Conservation (phyloP, 2,329 filamentous ascomycete species). For the Cordyceps farinosa region DNA sequence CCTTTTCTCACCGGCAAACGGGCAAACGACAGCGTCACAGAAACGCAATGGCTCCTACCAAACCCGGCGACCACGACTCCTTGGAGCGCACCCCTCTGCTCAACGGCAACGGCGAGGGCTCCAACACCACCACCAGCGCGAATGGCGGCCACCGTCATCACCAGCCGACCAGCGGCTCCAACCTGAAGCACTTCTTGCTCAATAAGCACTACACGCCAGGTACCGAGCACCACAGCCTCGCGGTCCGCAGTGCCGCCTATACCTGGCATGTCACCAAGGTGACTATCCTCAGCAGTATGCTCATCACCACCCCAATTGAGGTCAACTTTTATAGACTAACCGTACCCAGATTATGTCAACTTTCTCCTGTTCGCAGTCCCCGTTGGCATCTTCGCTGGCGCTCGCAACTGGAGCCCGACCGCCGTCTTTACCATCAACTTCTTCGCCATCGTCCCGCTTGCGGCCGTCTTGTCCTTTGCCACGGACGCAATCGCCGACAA, state of each 20-base stretch:
- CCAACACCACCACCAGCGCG: background rate
- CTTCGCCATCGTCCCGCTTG: constrained; percentile 73
- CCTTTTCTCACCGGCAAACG: background rate
- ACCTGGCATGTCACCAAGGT: constrained; percentile 55
- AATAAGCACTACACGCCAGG: constrained; percentile 50
- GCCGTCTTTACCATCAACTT: constrained; percentile 75
- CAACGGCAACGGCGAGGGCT: constrained; percentile 34
- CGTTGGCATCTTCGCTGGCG: constrained; percentile 65
- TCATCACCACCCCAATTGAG: background rate
- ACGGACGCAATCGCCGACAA: constrained; percentile 73
- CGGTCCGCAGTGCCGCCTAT: constrained; percentile 45
- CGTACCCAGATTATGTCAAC: constrained; percentile 56
- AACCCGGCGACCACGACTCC: constrained; percentile 24
- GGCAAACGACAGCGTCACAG: background rate
- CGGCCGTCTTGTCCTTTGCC: constrained; percentile 70
- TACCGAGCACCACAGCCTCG: constrained; percentile 43
- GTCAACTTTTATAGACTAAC: background rate
- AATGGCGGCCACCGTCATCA: background rate
- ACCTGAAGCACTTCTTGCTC: constrained; percentile 44
- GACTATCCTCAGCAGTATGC: constrained; percentile 57
- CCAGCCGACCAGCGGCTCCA: constrained; percentile 16
- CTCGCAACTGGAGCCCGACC: constrained; percentile 59
- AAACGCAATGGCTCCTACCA: constrained; percentile 34
- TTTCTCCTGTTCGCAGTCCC: constrained; percentile 71
- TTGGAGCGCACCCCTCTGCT: constrained; percentile 43